phyloP scores from a whole-genome alignment of 257 asterid genomes.

The Cordia subcordata region DNA sequence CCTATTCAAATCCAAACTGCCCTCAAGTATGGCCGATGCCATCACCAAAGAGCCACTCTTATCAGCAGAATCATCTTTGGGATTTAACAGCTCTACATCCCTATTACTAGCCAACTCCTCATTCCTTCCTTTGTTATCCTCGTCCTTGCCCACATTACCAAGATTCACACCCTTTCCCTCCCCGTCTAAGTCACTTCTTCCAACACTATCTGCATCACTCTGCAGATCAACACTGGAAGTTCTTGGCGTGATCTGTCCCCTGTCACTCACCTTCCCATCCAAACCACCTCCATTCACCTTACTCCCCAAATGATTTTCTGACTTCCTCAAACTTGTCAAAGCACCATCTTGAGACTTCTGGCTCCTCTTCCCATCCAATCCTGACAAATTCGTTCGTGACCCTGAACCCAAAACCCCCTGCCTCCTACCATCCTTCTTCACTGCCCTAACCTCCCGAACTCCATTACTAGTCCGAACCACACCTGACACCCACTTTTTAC shows the following conservation, averaged over 20 bases:
- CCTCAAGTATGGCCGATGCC: constrained; percentile 31
- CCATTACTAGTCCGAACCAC: constrained; percentile 35
- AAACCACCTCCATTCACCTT: constrained; percentile 30
- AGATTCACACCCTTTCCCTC: constrained; percentile 19
- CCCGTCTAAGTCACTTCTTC: constrained; percentile 31
- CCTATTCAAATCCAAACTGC: constrained; percentile 31
- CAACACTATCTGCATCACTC: constrained; percentile 30
- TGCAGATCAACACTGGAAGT: constrained; percentile 36
- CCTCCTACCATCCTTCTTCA: constrained; percentile 46
- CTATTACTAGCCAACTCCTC: constrained; percentile 28
- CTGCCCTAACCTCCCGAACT: constrained; percentile 27
- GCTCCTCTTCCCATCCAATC: constrained; percentile 27
- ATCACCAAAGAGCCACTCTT: constrained; percentile 1
- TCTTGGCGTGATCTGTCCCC: constrained; percentile 37
- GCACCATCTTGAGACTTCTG: constrained; percentile 42
- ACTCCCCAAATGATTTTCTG: constrained; percentile 39
- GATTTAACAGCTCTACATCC: constrained; percentile 29
- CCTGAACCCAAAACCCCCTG: constrained; percentile 38
- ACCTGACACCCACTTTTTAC: constrained; percentile 34
- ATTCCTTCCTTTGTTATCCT: constrained; percentile 20
- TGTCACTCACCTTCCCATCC: constrained; percentile 38
- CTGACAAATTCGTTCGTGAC: constrained; percentile 34
- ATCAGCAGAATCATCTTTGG: constrained; percentile 20
- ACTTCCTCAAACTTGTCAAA: constrained; percentile 39
- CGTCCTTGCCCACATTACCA: constrained; percentile 21